Percentiles rank a stretch among this genome's conserved stretches.
Conservation (phyloP, 2,329 filamentous ascomycete species). For the Epicoccum sorghinum region DNA sequence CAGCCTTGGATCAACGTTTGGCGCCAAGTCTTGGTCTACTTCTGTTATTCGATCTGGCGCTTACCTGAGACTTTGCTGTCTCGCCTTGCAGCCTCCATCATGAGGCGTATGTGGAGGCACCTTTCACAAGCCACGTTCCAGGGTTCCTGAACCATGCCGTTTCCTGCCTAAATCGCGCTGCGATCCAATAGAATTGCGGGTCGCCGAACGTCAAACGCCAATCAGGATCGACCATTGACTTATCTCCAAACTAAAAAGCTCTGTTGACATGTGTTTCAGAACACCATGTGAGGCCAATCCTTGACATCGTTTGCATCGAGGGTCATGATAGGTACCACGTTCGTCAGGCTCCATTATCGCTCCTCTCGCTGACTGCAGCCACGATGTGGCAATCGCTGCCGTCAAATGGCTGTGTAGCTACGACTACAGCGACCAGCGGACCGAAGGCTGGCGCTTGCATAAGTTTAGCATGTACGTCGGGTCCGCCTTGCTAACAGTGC, state of each 20-base stretch:
- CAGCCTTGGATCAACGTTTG: neutral
- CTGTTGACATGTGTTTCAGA: slow-evolving; percentile 16
- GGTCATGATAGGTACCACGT: slow-evolving; percentile 35
- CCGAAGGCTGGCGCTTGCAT: slow-evolving; percentile 25
- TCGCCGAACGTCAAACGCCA: slow-evolving; percentile 13
- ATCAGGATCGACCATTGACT: slow-evolving; percentile 10
- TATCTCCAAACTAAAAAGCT: slow-evolving; percentile 21
- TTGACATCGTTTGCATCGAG: slow-evolving; percentile 23
- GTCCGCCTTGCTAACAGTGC: slow-evolving; percentile 26
- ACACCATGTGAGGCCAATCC: slow-evolving; percentile 18
- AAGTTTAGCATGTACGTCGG: slow-evolving; percentile 22
- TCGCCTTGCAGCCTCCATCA: slow-evolving; percentile 10
- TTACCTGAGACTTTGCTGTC: slow-evolving; percentile 15
- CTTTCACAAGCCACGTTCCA: slow-evolving; percentile 24
- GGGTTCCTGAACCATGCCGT: slow-evolving; percentile 17
- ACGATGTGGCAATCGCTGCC: slow-evolving; percentile 15
- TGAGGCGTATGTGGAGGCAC: slow-evolving; percentile 22
- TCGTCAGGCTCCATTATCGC: slow-evolving; percentile 20
- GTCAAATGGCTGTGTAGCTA: slow-evolving; percentile 17
- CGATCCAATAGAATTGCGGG: slow-evolving; percentile 22
- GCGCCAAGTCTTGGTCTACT: neutral
- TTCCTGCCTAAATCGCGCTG: slow-evolving; percentile 15
- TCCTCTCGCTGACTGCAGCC: slow-evolving; percentile 18
- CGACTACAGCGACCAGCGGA: slow-evolving; percentile 16
- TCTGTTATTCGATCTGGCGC: neutral